Evolutionary conservation across 768 basidiomycete genomes (phyloP), one percentile per base, ranked within the genome.

Genomic region (Candolleomyces aberdarensis): DNA sequence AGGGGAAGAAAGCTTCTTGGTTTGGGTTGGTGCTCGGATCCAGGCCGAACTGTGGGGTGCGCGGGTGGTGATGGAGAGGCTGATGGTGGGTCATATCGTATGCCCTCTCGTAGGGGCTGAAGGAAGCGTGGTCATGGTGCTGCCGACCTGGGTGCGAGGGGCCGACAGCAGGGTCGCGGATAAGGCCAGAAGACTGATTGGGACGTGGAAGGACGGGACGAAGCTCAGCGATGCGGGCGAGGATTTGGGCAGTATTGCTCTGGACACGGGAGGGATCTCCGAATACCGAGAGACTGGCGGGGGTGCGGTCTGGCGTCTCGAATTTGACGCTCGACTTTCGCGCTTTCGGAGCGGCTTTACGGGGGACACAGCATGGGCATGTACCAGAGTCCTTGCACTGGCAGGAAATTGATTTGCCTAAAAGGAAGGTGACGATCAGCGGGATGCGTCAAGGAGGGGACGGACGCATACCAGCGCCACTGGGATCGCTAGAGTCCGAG

Each of bases 131-230:
- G 61, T 75, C 75, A 57, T 86, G 83, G 67, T 85, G 81, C 66
- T 81, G 81, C 52, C 82, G 81, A 57, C 65, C 63, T 13, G 69
- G 55, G 56, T 81, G 9, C 17, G 26, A n/a, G 53, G 14, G n/a
- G 26, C 52, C 52, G 17, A 46, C 10, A 17, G 17, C 44, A 43
- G 15, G 32, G 20, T 31, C 10, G 17, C 5, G 32, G 31, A 39
- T 29, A 14, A 19, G 32, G n/a, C 4, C 13, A 5, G 17, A 15
- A 8, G 20, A 46, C 29, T 29, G 14, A n/a, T 8, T n/a, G 55
- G 86, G 86, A 10, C 85, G 85, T 5, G 90, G 90, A 40, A 89
- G 83, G 19, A 91, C 85, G 2, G 88, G 87, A 7, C 89, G 85
- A 58, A 87, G 75, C 64, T 86, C 85, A 8, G 85, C 81, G 51